Evolutionary conservation across 2,329 filamentous ascomycete genomes (phyloP), one percentile per base, ranked within the genome.

Genomic region (Harringtonia lauricola): DNA sequence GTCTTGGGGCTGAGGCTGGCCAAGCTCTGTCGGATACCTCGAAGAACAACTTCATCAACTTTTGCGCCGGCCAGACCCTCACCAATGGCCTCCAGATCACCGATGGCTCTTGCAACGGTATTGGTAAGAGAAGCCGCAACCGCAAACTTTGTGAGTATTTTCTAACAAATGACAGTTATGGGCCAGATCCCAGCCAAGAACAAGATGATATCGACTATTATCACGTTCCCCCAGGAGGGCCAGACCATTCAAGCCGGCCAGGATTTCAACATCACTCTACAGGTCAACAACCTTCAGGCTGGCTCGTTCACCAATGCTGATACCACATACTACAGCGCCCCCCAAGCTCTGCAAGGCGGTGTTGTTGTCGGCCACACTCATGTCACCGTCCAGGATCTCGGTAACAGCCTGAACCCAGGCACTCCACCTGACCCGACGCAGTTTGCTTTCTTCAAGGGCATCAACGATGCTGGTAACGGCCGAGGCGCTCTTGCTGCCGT

Each of bases 91-190:
- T 70, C 24, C 78, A 82, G 57, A 64, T 71, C 41, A 64, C 64
- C 34, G 58, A 50, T 2, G 79, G 79, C 17, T 81, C 77, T 19
- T 82, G 78, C 60, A 82, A 82, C 57, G 73, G 73, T 56, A 70
- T 79, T 51, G 63, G 71, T 71, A 64, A 59, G 71, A 64, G 14
- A 14, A 31, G 24, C 17, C 14, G 14, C 18, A 30, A 44, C 29
- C 29, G 14, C 8, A 13, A 6, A 21, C 9, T 26, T 22, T 31
- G 6, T 15, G 4, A 13, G 14, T 14, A 15, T 9, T 5, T 42
- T 6, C 34, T 37, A 31, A 50, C 41, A 18, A 26, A 17, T 8
- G 17, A 29, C 12, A 19, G 70, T 65, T 34, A 77, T 79, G 73
- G 76, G 76, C 38, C 66, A 74, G 47, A 78, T 79, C 40, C 76